Conservation (phyloP, 2,329 filamentous ascomycete species). For the Iodosphaeria phyllophila region DNA sequence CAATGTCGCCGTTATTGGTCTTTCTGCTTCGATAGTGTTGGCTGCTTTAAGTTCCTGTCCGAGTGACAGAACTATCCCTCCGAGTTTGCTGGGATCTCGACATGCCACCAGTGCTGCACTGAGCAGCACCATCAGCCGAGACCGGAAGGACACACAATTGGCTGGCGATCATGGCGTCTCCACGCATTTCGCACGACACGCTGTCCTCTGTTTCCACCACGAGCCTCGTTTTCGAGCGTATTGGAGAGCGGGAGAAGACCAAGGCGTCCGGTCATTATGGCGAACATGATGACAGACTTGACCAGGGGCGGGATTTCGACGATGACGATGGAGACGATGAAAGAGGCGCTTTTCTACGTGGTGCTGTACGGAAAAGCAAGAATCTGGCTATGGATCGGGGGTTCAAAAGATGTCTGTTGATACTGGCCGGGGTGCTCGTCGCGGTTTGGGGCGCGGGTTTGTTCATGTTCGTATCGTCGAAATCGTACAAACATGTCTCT, state of each 20-base stretch:
- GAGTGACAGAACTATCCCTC: no score
- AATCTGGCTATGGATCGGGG: conserved; percentile 44
- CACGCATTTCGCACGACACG: conserved; percentile 34
- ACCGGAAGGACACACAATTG: no score
- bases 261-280: no score
- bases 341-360: conserved; percentile 32
- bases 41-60: no score
- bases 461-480: conserved; percentile 43
- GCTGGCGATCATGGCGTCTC: no score
- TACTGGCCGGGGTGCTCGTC: conserved; percentile 39
- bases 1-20: no score
- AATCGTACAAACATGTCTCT: conserved; percentile 46
- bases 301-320: conserved; percentile 19
- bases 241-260: conserved; percentile 35
- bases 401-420: conserved; percentile 42
- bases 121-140: no score
- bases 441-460: conserved; percentile 52
- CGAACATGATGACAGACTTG: conserved; percentile 12
- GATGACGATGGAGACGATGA: conserved; percentile 26
- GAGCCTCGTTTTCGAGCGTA: conserved; percentile 62
- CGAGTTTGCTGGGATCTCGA: no score
- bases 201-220: conserved; percentile 67
- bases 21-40: no score
- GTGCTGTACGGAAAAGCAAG: conserved; percentile 16
- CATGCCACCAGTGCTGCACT: no score